These are phyloP conservation scores for Apiospora aurea DNA, from an alignment of 2,329 filamentous ascomycete genomes.

Conservation along the genomic window DNA sequence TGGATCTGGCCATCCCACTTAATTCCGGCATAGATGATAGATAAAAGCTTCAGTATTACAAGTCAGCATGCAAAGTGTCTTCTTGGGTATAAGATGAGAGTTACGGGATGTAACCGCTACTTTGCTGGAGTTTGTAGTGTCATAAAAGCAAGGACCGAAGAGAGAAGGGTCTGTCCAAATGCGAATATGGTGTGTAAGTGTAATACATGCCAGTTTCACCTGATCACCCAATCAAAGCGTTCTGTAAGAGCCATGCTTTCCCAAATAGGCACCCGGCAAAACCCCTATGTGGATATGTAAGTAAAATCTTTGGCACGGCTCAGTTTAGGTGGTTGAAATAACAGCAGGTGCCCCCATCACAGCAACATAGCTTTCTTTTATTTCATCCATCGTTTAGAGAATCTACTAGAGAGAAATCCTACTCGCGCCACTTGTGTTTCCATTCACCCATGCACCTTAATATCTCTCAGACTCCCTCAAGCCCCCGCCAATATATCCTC, in stretches of 20 bases:
- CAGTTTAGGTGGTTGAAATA: not conserved
- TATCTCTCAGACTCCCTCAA: not conserved
- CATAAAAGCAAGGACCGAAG: not conserved
- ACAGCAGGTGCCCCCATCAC: not conserved
- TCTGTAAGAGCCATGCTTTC: not conserved
- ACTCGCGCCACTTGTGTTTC: too few relatives aligned
- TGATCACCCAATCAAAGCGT: not conserved
- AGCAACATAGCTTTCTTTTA: too few relatives aligned
- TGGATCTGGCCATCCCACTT: not conserved
- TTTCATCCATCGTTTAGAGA: not conserved
- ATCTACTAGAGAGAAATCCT: too few relatives aligned
- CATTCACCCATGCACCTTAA: not conserved
- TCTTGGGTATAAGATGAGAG: not conserved
- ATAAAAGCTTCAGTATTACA: not conserved
- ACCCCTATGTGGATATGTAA: not conserved
- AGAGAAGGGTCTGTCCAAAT: not conserved
- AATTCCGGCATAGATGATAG: not conserved
- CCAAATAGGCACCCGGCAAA: not conserved
- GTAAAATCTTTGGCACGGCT: not conserved
- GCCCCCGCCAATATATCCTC: slow-evolving; percentile 29
- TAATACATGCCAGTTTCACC: not conserved
- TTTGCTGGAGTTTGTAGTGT: not conserved
- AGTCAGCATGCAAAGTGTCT: not conserved
- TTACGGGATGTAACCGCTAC: not conserved
- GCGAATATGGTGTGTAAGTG: not conserved